Base-by-base conservation (phyloP, 2,329 filamentous ascomycete species). In the Xylaria arbuscula region DNA sequence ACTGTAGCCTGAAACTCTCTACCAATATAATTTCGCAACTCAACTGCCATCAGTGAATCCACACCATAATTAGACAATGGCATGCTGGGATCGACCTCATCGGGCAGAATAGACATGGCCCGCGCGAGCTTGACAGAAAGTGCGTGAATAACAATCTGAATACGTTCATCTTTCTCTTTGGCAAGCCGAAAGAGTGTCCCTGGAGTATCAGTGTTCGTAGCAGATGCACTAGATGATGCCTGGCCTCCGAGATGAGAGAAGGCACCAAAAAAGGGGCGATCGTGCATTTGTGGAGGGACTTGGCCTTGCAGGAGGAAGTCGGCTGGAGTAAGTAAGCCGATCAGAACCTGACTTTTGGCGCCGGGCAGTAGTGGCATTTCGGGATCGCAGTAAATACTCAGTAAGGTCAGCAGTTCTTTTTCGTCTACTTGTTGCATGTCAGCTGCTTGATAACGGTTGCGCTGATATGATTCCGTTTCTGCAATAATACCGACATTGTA, bases 1-100 rank as follows among this genome's bases (percentile, higher is more conserved):
- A 71, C 66, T 13, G 45, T 59, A 6, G 69, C 68, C 34, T 59
- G 51, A 19, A 72, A 73, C 32, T 72, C 71, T 7, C 64, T 61
- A 17, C 56, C 56, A 5, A 80, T 74, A 72, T 76, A 80, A 24
- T 76, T 77, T 1, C 77, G 70, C 48, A 79, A 50, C 51, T 80
- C 78, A 1, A 79, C 73, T 3, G 77, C 77, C 51, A 79, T 73
- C 1, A 79, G 73, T 0, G 77, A 79, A 67, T 79, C 77, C 1
- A 79, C 74, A 2, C 77, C 77, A 50, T 75, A 75, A 7, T 71
- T 73, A 0, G 76, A 76, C 1, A 79, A 67, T 15, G 72, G 71
- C 58, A 72, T 74, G 15, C 64, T 57, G 1, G 65, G 28, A 45
- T 77, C 73, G 8, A 79, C 71, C 24, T 78, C 75, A 11, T 70